These are phyloP conservation scores for Psidium friedrichsthalianum DNA, from an alignment of 345 rosid species.

Conservation along the genomic window DNA sequence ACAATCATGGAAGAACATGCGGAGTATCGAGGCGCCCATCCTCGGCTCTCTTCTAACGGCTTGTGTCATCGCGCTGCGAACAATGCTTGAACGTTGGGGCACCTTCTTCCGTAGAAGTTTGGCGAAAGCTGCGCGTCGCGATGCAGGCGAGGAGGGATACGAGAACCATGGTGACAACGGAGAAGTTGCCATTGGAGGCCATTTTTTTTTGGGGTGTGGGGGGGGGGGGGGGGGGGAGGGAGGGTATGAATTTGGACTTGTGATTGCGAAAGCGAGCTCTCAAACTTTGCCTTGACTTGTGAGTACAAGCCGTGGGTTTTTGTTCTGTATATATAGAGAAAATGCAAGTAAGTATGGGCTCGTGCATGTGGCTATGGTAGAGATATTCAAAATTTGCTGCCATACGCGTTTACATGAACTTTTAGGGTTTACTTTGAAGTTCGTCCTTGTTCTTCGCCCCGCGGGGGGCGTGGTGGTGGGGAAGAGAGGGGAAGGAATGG, in stretches of 20 bases:
- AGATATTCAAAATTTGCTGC: not conserved
- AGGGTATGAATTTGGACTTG: not conserved
- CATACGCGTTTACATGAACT: not conserved
- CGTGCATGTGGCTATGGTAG: not conserved
- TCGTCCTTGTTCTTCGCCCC: no score
- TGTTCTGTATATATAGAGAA: not conserved
- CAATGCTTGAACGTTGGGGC: constrained; percentile 19
- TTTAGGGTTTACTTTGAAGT: not conserved
- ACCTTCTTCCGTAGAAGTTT: constrained; percentile 20
- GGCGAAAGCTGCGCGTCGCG: constrained; percentile 25
- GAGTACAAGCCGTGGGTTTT: not conserved
- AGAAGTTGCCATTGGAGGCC: not conserved
- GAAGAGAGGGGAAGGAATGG: no score
- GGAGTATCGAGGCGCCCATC: constrained; percentile 32
- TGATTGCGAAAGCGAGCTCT: not conserved
- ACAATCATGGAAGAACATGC: constrained; percentile 47
- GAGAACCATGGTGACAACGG: not conserved
- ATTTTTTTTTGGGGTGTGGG: not conserved
- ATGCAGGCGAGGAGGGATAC: not conserved
- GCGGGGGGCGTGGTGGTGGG: no score
- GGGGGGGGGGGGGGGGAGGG: not conserved
- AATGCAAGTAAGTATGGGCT: not conserved
- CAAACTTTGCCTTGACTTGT: not conserved
- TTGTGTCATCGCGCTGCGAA: constrained; percentile 9
- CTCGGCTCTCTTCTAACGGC: constrained; percentile 21